A percentile compares a stretch with the other conserved stretches of the same genome.
phyloP scores from a whole-genome alignment of 306 rosid genomes.

The Gillenia trifoliata region DNA sequence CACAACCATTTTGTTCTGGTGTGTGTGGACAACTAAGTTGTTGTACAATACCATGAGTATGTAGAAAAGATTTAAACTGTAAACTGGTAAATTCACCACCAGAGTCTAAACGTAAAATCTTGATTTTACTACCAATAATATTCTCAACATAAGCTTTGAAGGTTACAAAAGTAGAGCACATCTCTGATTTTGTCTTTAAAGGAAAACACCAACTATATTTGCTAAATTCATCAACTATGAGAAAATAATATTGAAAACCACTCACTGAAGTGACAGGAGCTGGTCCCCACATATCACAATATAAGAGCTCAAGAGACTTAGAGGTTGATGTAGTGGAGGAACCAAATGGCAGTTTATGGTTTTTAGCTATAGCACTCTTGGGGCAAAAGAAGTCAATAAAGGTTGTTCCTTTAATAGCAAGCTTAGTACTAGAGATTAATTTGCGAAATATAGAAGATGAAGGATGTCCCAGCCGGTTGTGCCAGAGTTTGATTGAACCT shows the following conservation, averaged over 20 bases:
- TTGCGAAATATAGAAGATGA: no score
- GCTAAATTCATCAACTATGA: background rate
- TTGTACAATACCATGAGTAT: background rate
- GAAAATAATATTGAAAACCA: background rate
- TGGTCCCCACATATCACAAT: background rate
- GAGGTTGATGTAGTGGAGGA: background rate
- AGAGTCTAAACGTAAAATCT: background rate
- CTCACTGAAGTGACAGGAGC: background rate
- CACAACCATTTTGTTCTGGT: background rate
- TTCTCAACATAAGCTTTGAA: no score
- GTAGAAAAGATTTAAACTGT: background rate
- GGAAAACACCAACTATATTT: background rate
- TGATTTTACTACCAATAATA: background rate
- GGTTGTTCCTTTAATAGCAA: no score
- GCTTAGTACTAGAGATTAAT: no score
- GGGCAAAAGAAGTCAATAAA: no score
- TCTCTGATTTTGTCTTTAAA: background rate
- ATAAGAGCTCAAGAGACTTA: background rate
- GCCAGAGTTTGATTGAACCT: no score
- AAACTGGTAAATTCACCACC: background rate
- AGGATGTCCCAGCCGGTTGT: fast-evolving
- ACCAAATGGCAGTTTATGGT: no score
- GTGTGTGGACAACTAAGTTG: background rate
- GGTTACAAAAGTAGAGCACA: background rate
- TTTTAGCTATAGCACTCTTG: no score